These are phyloP conservation scores for Calonectria pseudoreteaudii DNA, from an alignment of 2,329 filamentous ascomycete genomes.

Conservation along the genomic window DNA sequence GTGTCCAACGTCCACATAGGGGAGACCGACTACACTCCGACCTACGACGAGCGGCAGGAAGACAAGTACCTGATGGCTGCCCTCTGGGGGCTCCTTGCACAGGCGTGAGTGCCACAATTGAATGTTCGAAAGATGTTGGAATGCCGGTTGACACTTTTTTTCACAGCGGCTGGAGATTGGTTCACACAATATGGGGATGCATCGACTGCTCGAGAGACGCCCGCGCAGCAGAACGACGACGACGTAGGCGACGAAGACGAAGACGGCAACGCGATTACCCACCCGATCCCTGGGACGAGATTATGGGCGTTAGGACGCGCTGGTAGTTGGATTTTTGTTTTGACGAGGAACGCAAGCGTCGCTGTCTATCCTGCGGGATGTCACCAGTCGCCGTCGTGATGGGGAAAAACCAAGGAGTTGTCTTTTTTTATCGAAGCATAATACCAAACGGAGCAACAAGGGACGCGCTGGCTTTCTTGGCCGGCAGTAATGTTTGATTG, in stretches of 20 bases:
- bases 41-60: constrained; percentile 27
- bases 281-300: constrained; percentile 36
- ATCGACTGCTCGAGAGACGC: constrained; percentile 42
- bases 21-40: constrained; percentile 2
- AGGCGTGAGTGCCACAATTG: constrained; percentile 40
- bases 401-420: neutral
- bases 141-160: neutral
- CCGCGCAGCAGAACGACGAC: constrained; percentile 30
- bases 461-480: neutral
- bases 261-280: constrained; percentile 24
- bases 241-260: constrained; percentile 28
- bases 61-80: constrained; percentile 35
- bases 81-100: constrained; percentile 37
- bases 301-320: constrained; percentile 15
- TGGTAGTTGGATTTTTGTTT: neutral
- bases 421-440: neutral
- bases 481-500: constrained; percentile 14
- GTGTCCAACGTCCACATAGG: constrained; percentile 45
- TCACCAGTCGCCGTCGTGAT: neutral
- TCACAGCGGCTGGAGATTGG: constrained; percentile 41
- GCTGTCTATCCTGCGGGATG: neutral
- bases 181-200: constrained; percentile 46
- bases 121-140: neutral
- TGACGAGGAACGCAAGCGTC: neutral
- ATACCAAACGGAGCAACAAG: neutral